A percentile compares a stretch with the other conserved stretches of the same genome.
Conservation (phyloP, 2,329 filamentous ascomycete genomes). For the Scedosporium boydii region DNA sequence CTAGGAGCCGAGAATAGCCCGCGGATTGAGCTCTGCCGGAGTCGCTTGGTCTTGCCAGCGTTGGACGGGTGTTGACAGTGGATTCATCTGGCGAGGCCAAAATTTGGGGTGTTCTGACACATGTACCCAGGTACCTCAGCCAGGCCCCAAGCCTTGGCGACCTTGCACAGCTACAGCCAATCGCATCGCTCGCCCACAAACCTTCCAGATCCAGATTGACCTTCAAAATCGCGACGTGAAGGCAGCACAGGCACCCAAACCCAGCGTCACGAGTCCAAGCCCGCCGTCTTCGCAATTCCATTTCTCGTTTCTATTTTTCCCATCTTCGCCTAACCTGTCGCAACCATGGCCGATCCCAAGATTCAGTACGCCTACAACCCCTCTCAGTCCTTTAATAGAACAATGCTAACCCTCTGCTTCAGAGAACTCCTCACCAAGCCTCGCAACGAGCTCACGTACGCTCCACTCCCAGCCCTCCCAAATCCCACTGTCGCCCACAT, state of each 20-base stretch:
- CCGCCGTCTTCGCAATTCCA: background rate
- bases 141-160: background rate
- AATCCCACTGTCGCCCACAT: no score
- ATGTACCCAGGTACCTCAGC: background rate
- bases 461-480: constrained; percentile 20
- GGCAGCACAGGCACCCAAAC: background rate
- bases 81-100: background rate
- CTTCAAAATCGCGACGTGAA: constrained; percentile 2
- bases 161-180: background rate
- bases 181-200: background rate
- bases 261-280: background rate
- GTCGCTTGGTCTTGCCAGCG: background rate
- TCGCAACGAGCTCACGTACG: constrained; percentile 83
- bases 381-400: background rate
- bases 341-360: constrained; percentile 55
- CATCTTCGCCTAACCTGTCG: background rate
- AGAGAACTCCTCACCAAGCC: constrained; percentile 87
- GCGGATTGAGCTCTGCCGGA: background rate
- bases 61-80: background rate
- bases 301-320: background rate
- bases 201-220: background rate
- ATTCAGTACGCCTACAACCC: constrained; percentile 48
- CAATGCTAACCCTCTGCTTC: constrained; percentile 19
- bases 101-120: no score
- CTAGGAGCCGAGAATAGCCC: constrained; percentile 6